phyloP scores from a whole-genome alignment of 192 early-diverging fungal species.

The Mortierella antarctica region DNA sequence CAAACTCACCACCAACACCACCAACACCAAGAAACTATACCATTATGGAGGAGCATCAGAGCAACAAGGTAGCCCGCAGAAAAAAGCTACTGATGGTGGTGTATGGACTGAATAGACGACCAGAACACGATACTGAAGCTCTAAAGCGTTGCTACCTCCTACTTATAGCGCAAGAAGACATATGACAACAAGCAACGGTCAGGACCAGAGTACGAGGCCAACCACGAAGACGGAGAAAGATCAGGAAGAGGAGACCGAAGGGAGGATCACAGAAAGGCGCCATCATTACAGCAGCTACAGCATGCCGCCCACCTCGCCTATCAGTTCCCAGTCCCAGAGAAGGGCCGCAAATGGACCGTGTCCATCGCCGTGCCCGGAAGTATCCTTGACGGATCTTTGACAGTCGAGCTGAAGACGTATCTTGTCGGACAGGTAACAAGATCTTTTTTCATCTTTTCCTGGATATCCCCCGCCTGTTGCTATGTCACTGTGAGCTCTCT shows the following conservation, averaged over 20 bases:
- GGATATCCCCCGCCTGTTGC: background rate
- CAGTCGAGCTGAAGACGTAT: slow-evolving; percentile 73
- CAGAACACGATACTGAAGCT: background rate
- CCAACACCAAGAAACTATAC: no score
- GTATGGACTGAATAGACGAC: background rate
- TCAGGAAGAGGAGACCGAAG: background rate
- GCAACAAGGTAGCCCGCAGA: no score
- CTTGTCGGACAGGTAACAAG: slow-evolving; percentile 72
- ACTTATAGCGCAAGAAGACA: slow-evolving; percentile 39
- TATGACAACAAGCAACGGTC: slow-evolving; percentile 56
- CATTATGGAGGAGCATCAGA: no score
- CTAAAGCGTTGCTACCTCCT: background rate
- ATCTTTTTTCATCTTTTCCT: background rate
- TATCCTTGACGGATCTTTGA: slow-evolving; percentile 71
- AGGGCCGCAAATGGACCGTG: slow-evolving; percentile 66
- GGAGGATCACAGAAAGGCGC: slow-evolving; percentile 28
- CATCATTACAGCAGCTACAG: slow-evolving; percentile 50
- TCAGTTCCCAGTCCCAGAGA: slow-evolving; percentile 42
- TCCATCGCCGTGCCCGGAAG: slow-evolving; percentile 74
- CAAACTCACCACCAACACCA: no score
- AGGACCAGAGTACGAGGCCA: slow-evolving; percentile 55
- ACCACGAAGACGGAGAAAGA: slow-evolving; percentile 15
- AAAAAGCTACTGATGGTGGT: no score
- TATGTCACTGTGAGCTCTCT: background rate
- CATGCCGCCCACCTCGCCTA: slow-evolving; percentile 48